Percentiles rank a stretch among this genome's conserved stretches.
Conservation (phyloP, 352 stramenopile genomes). For the Thalassiosira mediterranea region DNA sequence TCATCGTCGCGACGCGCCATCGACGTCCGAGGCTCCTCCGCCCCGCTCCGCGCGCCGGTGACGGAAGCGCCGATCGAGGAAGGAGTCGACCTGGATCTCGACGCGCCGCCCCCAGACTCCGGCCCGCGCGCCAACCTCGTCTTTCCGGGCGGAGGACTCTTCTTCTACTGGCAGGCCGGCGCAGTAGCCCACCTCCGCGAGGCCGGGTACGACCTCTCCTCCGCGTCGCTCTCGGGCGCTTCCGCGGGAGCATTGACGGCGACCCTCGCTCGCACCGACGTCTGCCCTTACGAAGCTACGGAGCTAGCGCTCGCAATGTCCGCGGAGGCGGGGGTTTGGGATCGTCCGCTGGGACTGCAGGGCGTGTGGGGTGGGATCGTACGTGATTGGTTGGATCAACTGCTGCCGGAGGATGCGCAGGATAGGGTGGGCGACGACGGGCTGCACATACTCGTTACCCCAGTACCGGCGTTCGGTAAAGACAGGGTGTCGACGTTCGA, state of each 20-base stretch:
- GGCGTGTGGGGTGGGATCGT: constrained; percentile 85
- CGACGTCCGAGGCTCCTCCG: background rate
- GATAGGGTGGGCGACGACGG: constrained; percentile 45
- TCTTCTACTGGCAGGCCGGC: constrained; percentile 84
- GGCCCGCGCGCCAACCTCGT: constrained; percentile 17
- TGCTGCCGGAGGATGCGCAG: constrained; percentile 76
- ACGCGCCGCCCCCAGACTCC: background rate
- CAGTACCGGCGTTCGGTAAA: constrained; percentile 72
- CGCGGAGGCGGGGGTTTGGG: constrained; percentile 78
- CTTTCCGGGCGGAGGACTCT: constrained; percentile 76
- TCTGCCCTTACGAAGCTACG: constrained; percentile 80
- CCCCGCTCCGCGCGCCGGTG: background rate
- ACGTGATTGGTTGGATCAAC: constrained; percentile 79
- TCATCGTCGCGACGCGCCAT: no score
- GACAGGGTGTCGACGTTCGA: constrained; percentile 62
- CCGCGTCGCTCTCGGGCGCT: constrained; percentile 64
- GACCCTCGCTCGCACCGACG: constrained; percentile 73
- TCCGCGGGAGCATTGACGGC: constrained; percentile 83
- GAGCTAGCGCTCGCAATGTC: constrained; percentile 77
- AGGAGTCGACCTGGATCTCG: background rate
- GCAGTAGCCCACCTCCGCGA: constrained; percentile 74
- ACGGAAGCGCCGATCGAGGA: background rate
- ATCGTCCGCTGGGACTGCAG: constrained; percentile 75
- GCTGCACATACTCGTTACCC: constrained; percentile 66
- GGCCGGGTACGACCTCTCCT: constrained; percentile 70